phyloP scores from a whole-genome alignment of 2,329 filamentous ascomycete species.

The Laburnicola sp. region DNA sequence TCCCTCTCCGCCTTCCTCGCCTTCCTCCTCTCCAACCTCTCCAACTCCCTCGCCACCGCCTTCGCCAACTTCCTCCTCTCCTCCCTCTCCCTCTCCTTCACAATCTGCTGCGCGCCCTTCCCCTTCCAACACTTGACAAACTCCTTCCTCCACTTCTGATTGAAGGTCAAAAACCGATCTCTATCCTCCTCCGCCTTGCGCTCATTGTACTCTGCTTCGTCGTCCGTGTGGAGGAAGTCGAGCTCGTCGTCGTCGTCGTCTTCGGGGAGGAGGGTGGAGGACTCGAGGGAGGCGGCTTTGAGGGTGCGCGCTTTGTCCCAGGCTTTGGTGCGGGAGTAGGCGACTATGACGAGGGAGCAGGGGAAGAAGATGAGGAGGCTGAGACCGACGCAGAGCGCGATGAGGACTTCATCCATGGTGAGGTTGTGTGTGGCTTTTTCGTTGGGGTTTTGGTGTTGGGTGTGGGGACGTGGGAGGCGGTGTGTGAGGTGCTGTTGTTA shows the following conservation, averaged over 20 bases:
- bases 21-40: slow-evolving; percentile 30
- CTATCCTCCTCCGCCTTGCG: slow-evolving; percentile 35
- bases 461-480: no score
- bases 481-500: no score
- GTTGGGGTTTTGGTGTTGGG: no score
- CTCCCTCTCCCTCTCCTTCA: slow-evolving; percentile 36
- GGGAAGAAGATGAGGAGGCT: slow-evolving; percentile 31
- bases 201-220: slow-evolving; percentile 33
- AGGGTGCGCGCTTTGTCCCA: slow-evolving; percentile 37
- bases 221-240: slow-evolving; percentile 37
- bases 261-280: slow-evolving; percentile 16
- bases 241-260: slow-evolving; percentile 25
- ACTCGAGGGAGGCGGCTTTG: slow-evolving; percentile 26
- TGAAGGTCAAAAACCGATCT: slow-evolving; percentile 33
- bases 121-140: slow-evolving; percentile 35
- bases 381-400: slow-evolving; percentile 29
- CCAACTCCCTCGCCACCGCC: slow-evolving; percentile 36
- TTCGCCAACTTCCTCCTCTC: slow-evolving; percentile 38
- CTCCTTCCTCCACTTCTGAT: slow-evolving; percentile 38
- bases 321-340: slow-evolving; percentile 36
- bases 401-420: slow-evolving; percentile 36
- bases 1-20: slow-evolving; percentile 23
- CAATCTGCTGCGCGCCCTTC: slow-evolving; percentile 28
- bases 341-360: slow-evolving; percentile 26
- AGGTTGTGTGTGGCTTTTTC: no score